Conservation (phyloP, 2,329 filamentous ascomycete species). For the Aspergillus texensis region DNA sequence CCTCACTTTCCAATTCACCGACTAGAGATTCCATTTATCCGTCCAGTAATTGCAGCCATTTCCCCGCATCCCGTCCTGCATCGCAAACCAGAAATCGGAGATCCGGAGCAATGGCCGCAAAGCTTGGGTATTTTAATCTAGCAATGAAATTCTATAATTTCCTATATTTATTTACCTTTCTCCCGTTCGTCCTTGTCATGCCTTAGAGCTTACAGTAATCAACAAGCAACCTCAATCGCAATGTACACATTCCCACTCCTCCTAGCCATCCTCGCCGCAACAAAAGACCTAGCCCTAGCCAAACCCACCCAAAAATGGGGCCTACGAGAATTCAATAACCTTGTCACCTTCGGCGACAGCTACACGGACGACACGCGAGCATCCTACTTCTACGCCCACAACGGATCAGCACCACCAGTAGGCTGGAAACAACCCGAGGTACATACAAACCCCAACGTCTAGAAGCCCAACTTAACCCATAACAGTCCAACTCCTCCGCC, state of each 20-base stretch:
- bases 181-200: not conserved
- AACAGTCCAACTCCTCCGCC: slow-evolving; percentile 54
- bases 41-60: not conserved
- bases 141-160: not conserved
- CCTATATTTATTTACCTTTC: not conserved
- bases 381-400: slow-evolving; percentile 62
- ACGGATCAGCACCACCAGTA: slow-evolving; percentile 63
- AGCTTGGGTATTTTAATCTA: not conserved
- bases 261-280: not conserved
- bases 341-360: slow-evolving; percentile 74
- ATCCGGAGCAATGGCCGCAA: not conserved
- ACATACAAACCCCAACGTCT: slow-evolving; percentile 8
- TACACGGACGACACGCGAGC: slow-evolving; percentile 74
- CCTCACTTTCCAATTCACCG: not conserved
- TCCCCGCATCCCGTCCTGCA: slow-evolving; percentile 1
- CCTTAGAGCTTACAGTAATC: not conserved
- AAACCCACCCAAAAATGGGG: slow-evolving; percentile 9
- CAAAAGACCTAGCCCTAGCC: slow-evolving; percentile 6
- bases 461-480: not conserved
- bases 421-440: slow-evolving; percentile 58
- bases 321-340: slow-evolving; percentile 55
- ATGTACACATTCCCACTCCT: not conserved
- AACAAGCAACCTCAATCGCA: not conserved
- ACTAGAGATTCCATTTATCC: slow-evolving; percentile 3
- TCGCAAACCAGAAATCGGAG: not conserved